phyloP scores from a whole-genome alignment of 306 rosid genomes.

The barrel medic (Medicago truncatula) region MtrunA17r5.0-ANR NC_053047.1:3972501-3973000 shows the following conservation, averaged over 20 bases:
- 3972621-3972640: too few species aligned
- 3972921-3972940: slow-evolving; percentile 39
- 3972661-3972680: background rate
- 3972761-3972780: background rate
- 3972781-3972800: slow-evolving; percentile 42
- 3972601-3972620: background rate
- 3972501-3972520: too few species aligned
- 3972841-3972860: slow-evolving; percentile 33
- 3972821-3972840: slow-evolving; percentile 7
- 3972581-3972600: background rate
- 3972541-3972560: too few species aligned
- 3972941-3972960: slow-evolving; percentile 19
- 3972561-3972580: too few species aligned
- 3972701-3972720: slow-evolving; percentile 17
- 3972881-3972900: slow-evolving; percentile 20
- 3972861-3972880: slow-evolving; percentile 34
- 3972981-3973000: slow-evolving; percentile 1
- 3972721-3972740: background rate
- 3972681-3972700: background rate
- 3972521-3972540: too few species aligned
- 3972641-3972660: background rate
- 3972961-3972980: background rate
- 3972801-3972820: slow-evolving; percentile 20
- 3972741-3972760: slow-evolving; percentile 13
- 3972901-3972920: slow-evolving; percentile 35